phyloP scores from a whole-genome alignment of 2,329 filamentous ascomycete species.

The Xylaria hypoxylon region DNA sequence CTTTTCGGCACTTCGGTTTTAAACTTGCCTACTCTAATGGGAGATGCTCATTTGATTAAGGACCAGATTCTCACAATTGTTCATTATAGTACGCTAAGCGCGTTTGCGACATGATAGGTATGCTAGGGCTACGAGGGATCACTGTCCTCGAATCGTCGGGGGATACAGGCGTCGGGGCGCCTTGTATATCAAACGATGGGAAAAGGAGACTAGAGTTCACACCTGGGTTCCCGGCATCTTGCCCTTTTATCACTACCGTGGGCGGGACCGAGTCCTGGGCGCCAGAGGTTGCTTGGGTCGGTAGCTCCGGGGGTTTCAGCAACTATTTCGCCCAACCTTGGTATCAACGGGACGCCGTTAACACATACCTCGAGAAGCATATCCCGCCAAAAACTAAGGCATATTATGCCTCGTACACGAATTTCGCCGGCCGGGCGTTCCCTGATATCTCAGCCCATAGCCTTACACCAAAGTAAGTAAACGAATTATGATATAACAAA shows the following conservation, averaged over 20 bases:
- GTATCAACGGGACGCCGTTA: conserved; percentile 32
- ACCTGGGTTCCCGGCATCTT: conserved; percentile 34
- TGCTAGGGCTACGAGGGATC: conserved; percentile 70
- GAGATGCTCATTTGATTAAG: background rate
- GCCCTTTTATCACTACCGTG: conserved; percentile 36
- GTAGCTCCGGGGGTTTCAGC: conserved; percentile 37
- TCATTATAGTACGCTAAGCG: conserved; percentile 60
- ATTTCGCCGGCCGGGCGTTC: conserved; percentile 35
- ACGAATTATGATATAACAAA: background rate
- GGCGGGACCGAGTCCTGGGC: conserved; percentile 32
- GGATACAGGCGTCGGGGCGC: conserved; percentile 65
- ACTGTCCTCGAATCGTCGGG: conserved; percentile 69
- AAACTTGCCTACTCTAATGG: background rate
- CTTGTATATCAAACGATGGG: conserved; percentile 38
- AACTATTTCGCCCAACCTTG: conserved; percentile 34
- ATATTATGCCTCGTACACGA: conserved; percentile 40
- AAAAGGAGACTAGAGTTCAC: conserved; percentile 35
- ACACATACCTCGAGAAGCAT: conserved; percentile 25
- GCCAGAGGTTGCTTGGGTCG: conserved; percentile 35
- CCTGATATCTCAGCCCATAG: conserved; percentile 39
- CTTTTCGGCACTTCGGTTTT: background rate
- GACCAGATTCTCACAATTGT: background rate
- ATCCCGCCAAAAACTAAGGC: conserved; percentile 31
- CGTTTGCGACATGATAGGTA: conserved; percentile 70
- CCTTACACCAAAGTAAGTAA: conserved; percentile 38